These are phyloP conservation scores for Polygonum maritimum DNA, from an alignment of 148 eudicot genomes.

Conservation along the genomic window DNA sequence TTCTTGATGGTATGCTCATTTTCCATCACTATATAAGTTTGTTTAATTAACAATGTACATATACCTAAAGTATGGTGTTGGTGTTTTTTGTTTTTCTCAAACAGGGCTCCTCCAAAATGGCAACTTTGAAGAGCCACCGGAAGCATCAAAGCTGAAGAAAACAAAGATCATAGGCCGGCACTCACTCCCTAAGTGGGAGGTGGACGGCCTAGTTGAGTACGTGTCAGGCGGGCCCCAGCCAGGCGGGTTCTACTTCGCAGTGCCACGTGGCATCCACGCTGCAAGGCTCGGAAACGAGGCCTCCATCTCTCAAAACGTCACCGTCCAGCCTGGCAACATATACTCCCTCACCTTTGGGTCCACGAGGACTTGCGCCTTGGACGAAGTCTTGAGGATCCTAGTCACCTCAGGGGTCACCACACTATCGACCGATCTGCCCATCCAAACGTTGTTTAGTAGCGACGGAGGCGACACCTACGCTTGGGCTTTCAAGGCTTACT, in stretches of 20 bases:
- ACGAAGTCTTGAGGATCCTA: slow-evolving; percentile 17
- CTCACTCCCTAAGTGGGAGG: slow-evolving; percentile 37
- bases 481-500: slow-evolving; percentile 48
- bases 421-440: slow-evolving; percentile 22
- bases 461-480: slow-evolving; percentile 80
- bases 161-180: slow-evolving; percentile 18
- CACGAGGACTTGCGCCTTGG: slow-evolving; percentile 37
- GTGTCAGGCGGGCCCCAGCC: slow-evolving; percentile 40
- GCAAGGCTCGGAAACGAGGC: slow-evolving; percentile 38
- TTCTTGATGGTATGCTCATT: background rate
- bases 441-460: slow-evolving; percentile 65
- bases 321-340: slow-evolving; percentile 18
- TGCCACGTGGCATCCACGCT: slow-evolving; percentile 35
- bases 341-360: slow-evolving; percentile 36
- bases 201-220: slow-evolving; percentile 34
- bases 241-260: slow-evolving; percentile 38
- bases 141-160: slow-evolving; percentile 28
- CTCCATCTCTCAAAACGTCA: slow-evolving; percentile 27
- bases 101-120: slow-evolving; percentile 40
- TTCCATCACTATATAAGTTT: no score
- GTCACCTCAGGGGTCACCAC: background rate
- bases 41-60: no score
- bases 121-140: slow-evolving; percentile 34
- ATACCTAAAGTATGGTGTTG: background rate
- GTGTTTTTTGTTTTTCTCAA: background rate